Conservation (phyloP, 305 asterid genomes). For the Salvia sclarea region DNA sequence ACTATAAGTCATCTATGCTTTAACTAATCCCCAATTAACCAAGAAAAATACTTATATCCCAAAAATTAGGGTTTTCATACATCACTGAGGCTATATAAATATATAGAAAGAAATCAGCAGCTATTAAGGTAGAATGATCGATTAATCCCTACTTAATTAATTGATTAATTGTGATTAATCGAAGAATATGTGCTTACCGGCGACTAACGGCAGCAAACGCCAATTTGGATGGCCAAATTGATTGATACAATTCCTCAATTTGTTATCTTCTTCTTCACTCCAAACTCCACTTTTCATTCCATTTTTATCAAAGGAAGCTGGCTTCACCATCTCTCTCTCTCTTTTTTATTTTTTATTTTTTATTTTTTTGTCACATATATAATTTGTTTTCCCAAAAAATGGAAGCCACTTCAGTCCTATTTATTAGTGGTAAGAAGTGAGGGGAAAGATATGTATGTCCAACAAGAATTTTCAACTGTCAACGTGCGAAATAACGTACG, state of each 20-base stretch:
- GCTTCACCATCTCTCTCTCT: slow-evolving; percentile 43
- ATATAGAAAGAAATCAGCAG: no score
- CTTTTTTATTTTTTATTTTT: no score
- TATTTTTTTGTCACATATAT: neutral
- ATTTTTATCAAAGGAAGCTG: slow-evolving; percentile 35
- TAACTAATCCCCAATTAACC: neutral
- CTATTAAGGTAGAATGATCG: neutral
- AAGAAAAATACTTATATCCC: no score
- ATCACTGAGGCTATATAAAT: neutral
- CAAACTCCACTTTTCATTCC: slow-evolving; percentile 57
- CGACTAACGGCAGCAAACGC: slow-evolving; percentile 47
- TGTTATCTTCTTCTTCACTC: slow-evolving; percentile 57
- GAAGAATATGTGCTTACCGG: slow-evolving; percentile 36
- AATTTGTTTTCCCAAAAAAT: neutral
- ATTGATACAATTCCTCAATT: slow-evolving; percentile 33
- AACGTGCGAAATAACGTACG: neutral
- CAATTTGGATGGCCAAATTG: slow-evolving; percentile 48
- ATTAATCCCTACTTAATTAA: neutral
- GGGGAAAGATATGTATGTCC: no score
- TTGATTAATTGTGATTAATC: no score
- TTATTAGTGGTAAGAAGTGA: neutral
- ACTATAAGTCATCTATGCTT: no score
- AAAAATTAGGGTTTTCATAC: slow-evolving; percentile 17
- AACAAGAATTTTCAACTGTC: slow-evolving; percentile 11
- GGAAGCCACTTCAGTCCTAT: slow-evolving; percentile 17